A percentile compares a stretch with the other conserved stretches of the same genome.
phyloP scores from a whole-genome alignment of 2,329 filamentous ascomycete genomes.

The Emericellopsis cladophorae region DNA sequence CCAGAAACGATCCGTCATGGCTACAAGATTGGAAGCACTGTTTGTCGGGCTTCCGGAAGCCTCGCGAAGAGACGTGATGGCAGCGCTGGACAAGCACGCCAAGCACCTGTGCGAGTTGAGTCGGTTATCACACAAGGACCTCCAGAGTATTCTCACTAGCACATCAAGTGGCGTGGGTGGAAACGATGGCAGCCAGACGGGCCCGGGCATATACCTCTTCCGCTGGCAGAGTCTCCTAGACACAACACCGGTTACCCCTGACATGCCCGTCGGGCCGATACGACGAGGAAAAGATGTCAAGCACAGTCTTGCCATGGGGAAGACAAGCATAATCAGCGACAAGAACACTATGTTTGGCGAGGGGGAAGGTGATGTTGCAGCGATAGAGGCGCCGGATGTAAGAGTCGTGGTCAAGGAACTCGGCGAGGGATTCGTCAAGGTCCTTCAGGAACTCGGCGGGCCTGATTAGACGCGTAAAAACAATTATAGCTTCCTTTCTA shows the following conservation, averaged over 20 bases:
- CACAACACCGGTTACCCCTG: slow-evolving; percentile 55
- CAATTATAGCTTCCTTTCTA: not conserved
- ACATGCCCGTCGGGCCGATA: slow-evolving; percentile 33
- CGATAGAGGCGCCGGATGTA: slow-evolving; percentile 24
- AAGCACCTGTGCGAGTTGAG: slow-evolving; percentile 45
- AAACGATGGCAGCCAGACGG: slow-evolving; percentile 27
- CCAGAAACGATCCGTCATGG: slow-evolving; percentile 16
- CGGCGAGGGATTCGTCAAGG: slow-evolving; percentile 21
- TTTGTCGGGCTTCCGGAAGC: slow-evolving; percentile 31
- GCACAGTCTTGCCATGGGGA: slow-evolving; percentile 26
- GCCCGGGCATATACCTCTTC: slow-evolving; percentile 60
- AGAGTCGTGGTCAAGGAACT: slow-evolving; percentile 25
- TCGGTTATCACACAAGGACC: slow-evolving; percentile 36
- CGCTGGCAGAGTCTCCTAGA: slow-evolving; percentile 64
- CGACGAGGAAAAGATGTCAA: slow-evolving; percentile 41
- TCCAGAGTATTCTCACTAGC: slow-evolving; percentile 42
- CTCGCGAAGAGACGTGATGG: slow-evolving; percentile 30
- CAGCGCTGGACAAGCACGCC: slow-evolving; percentile 46
- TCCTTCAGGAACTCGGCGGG: slow-evolving; percentile 11
- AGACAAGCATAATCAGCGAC: slow-evolving; percentile 20
- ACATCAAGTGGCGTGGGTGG: slow-evolving; percentile 1
- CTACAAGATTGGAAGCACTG: slow-evolving; percentile 23
- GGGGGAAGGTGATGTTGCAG: slow-evolving; percentile 9
- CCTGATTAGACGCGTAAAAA: slow-evolving; percentile 1
- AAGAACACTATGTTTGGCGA: slow-evolving; percentile 11